Conservation (phyloP, 106 monocot species). For the Phalaenopsis equestris region DNA sequence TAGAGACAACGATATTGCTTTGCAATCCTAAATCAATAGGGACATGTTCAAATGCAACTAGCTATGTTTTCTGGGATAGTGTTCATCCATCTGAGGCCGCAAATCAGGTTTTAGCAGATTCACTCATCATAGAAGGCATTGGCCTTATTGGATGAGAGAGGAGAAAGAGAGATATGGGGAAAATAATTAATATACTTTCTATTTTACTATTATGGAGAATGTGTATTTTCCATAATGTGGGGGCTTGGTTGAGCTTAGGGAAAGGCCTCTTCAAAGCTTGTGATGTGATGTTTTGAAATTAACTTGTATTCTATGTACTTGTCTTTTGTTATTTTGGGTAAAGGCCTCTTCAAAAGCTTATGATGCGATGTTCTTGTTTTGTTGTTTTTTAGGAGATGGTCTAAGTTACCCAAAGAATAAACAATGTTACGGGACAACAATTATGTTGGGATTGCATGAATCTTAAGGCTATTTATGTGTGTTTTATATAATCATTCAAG, state of each 20-base stretch:
- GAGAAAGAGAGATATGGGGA: no score
- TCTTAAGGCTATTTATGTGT: no score
- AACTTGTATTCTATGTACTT: not conserved
- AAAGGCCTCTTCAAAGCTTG: not conserved
- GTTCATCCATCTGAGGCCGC: conserved; percentile 85
- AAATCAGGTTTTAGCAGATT: conserved; percentile 61
- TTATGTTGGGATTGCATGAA: no score
- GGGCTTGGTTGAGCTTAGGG: not conserved
- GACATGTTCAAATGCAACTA: conserved; percentile 68
- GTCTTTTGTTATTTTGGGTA: not conserved
- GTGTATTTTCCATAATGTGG: not conserved
- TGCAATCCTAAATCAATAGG: conserved; percentile 75
- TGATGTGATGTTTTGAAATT: not conserved
- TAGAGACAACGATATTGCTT: conserved; percentile 58
- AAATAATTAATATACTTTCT: not conserved
- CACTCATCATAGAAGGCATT: conserved; percentile 50
- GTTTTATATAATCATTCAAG: no score
- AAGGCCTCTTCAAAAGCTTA: not conserved
- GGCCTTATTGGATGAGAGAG: conserved; percentile 34
- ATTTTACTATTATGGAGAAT: not conserved
- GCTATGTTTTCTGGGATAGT: conserved; percentile 83
- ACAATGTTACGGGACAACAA: not conserved
- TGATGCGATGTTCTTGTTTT: not conserved
- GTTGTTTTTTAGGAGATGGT: not conserved
- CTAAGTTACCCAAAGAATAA: not conserved